Base-by-base conservation (phyloP, 2,329 filamentous ascomycete genomes). In the Exophiala dermatitidis region DNA sequence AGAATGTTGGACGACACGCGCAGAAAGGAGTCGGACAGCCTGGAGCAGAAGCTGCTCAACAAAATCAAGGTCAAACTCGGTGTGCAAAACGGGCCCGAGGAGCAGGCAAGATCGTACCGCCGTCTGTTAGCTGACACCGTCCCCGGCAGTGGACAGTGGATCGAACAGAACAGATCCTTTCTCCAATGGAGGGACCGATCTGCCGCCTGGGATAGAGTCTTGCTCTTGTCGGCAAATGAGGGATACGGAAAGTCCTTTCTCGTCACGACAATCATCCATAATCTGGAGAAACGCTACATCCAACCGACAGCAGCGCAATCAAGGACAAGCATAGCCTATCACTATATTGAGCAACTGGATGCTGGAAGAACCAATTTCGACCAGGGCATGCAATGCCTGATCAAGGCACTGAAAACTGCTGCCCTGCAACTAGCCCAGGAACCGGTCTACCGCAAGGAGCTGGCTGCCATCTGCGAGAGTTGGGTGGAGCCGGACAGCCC, bases 221-320 rank as follows among this genome's bases (percentile, higher is more conserved):
- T 45, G 5, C 42, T 45, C 28, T 3, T 45, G 4, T 45, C 42
- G 30, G 42, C 42, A 45, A 45, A 45, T 32, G 42, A 45, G 32
- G 42, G 42, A 10, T 45, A 45, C n/a, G 42, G 42, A 3, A 45
- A 45, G 10, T 45, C 42, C 7, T 45, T 45, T 10, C 42, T 45
- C 28, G 30, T 45, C 28, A 45, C 42, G 5, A 31, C 28, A 7
- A 45, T 45, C 26, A 10, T 45, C 32, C 42, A 45, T 32, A 10
- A 32, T 12, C 42, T 45, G 5, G 42, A 45, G 29, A 45, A 45
- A 32, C 42, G 42, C 42, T 45, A 45, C 29, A 10, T 29, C 6
- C 28, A 19, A 7, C 19, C 28, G n/a, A 45, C 42, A 4, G 12
- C 42, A 31, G 42, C 5, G 10, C 8, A 28, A 29, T 45, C 42